Base-by-base conservation (phyloP, 2,329 filamentous ascomycete genomes). In the Dothiorella sarmentorum region DNA sequence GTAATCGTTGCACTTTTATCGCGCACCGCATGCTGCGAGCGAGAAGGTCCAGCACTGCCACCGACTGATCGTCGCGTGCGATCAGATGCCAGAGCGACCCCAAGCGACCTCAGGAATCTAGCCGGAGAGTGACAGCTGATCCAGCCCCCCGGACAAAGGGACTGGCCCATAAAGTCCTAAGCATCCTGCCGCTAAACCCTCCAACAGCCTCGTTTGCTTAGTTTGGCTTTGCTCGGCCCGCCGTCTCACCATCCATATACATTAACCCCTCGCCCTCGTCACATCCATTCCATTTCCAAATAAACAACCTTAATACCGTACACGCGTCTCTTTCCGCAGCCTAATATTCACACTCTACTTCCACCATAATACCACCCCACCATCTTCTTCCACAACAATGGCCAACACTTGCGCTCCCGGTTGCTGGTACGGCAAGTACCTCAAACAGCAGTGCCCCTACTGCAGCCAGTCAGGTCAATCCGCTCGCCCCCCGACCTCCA, bases 181-280 rank as follows among this genome's bases (percentile, higher is more conserved):
- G 43, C 43, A 45, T 45, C 17, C 29, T 29, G 13, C 3, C 22
- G 43, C 26, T 31, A 45, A 7, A 11, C 43, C n/a, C 43, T 45
- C 43, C 13, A 27, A 45, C 43, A n/a, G 7, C 24, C 24, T 20
- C 49, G 13, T 29, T 17, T 17, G 22, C 49, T 13, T 15, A 18
- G 24, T 27, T 17, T 11, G 18, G 18, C 49, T 35, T 18, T 53
- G 35, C 35, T 40, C 49, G 33, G 33, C 49, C n/a, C 33, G 33
- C 33, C 49, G 49, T 53, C 49, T 53, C 49, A 53, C 49, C 49
- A 53, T 40, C 31, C n/a, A n/a, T n/a, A n/a, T n/a, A n/a, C n/a
- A n/a, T n/a, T n/a, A n/a, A n/a, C n/a, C n/a, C n/a, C n/a, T n/a
- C n/a, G n/a, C n/a, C n/a, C n/a, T n/a, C n/a, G n/a, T n/a, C 45